phyloP scores from a whole-genome alignment of 495 filamentous ascomycete species.

The Apiosordaria backusii region DNA sequence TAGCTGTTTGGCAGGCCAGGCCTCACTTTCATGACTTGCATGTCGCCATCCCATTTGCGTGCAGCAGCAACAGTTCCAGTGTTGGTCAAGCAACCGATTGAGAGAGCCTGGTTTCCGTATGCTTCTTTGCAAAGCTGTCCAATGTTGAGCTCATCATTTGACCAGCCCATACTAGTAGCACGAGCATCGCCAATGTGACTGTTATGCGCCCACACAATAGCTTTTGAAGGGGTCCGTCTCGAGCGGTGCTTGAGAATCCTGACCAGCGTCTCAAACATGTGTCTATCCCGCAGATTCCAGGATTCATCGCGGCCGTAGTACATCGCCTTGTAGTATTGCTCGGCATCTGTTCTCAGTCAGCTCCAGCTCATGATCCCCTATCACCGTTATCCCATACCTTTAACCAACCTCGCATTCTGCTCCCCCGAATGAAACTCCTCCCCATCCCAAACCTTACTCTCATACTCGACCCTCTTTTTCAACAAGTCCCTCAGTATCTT shows the following conservation, averaged over 20 bases:
- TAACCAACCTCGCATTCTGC: conserved; percentile 55
- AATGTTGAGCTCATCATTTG: conserved; percentile 51
- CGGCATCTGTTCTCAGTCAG: conserved; percentile 40
- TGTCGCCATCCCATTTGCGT: conserved; percentile 54
- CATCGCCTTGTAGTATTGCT: conserved; percentile 58
- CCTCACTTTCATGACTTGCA: conserved; percentile 48
- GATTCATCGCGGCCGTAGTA: conserved; percentile 53
- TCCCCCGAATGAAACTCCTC: conserved; percentile 53
- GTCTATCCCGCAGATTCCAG: conserved; percentile 56
- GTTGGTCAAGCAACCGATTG: conserved; percentile 53
- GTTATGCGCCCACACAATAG: conserved; percentile 60
- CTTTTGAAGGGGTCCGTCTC: conserved; percentile 37
- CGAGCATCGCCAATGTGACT: conserved; percentile 59
- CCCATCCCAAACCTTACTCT: conserved; percentile 33
- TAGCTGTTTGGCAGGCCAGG: conserved; percentile 34
- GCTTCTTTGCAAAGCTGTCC: conserved; percentile 55
- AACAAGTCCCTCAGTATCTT: conserved; percentile 47
- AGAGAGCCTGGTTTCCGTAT: conserved; percentile 45
- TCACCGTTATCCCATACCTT: conserved; percentile 24
- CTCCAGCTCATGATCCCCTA: background rate
- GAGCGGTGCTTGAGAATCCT: conserved; percentile 46
- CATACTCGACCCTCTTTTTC: conserved; percentile 45
- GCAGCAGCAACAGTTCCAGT: conserved; percentile 57
- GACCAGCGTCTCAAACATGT: conserved; percentile 56
- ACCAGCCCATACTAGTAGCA: conserved; percentile 51